Percentiles rank a stretch among this genome's conserved stretches.
Evolutionary conservation across 768 basidiomycete genomes (phyloP).

Genomic region (Boletus reticuloceps): DNA sequence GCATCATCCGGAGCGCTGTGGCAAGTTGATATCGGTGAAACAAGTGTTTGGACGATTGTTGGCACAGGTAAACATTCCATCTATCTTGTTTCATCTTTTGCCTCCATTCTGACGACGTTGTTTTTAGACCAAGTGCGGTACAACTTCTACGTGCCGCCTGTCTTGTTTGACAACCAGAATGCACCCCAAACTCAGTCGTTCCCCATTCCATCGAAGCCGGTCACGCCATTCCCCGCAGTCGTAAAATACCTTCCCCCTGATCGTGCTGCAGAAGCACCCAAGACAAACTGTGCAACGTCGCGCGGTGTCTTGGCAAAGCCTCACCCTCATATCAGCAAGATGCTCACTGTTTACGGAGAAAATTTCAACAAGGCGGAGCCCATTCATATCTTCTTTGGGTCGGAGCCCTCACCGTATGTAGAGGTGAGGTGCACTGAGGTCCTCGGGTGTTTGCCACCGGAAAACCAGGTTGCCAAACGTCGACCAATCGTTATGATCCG

Average conservation of each 20-base stretch:
- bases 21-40: slow-evolving; percentile 91
- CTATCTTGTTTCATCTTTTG: neutral
- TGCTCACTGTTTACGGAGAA: slow-evolving; percentile 86
- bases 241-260: slow-evolving; percentile 92
- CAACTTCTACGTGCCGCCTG: slow-evolving; percentile 89
- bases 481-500: slow-evolving; percentile 81
- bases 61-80: slow-evolving; percentile 62
- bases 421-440: slow-evolving; percentile 88
- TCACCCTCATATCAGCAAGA: slow-evolving; percentile 72
- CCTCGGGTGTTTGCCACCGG: slow-evolving; percentile 76
- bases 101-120: slow-evolving; percentile 15
- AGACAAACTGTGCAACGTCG: slow-evolving; percentile 62
- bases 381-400: slow-evolving; percentile 81
- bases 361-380: slow-evolving; percentile 85
- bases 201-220: slow-evolving; percentile 76
- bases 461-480: slow-evolving; percentile 61
- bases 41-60: slow-evolving; percentile 92
- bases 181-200: slow-evolving; percentile 69
- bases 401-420: slow-evolving; percentile 81
- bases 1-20: slow-evolving; percentile 78
- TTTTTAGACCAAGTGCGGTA: slow-evolving; percentile 81
- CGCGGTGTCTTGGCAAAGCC: slow-evolving; percentile 73
- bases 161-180: slow-evolving; percentile 77
- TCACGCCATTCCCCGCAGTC: slow-evolving; percentile 83
- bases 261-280: slow-evolving; percentile 79